Percentiles rank a stretch among this genome's conserved stretches.
phyloP scores from a whole-genome alignment of 805 yeast species.

The Saturnispora mendoncae region DNA sequence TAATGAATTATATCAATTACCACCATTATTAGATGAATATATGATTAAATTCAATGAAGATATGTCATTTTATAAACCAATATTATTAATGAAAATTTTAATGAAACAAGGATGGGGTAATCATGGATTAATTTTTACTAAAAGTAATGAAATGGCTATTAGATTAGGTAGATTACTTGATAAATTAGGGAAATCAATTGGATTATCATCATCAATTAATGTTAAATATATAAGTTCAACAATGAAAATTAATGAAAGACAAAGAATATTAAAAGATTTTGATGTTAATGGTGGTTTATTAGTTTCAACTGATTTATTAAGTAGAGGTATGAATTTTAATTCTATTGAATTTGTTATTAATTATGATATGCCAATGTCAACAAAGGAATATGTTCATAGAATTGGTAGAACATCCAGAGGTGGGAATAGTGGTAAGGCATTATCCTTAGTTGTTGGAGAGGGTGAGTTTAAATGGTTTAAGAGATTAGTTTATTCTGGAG shows the following conservation, averaged over 20 bases:
- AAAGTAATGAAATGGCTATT: constrained; percentile 81
- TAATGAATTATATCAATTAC: constrained; percentile 54
- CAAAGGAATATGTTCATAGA: constrained; percentile 90
- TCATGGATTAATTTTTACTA: constrained; percentile 54
- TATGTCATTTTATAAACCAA: constrained; percentile 54
- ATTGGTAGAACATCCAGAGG: constrained; percentile 98
- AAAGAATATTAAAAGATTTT: constrained; percentile 52
- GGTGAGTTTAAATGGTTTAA: constrained; percentile 67
- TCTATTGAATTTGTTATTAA: constrained; percentile 70
- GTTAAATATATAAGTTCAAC: constrained; percentile 51
- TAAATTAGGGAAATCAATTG: constrained; percentile 28
- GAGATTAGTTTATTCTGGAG: constrained; percentile 35
- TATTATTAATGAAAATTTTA: constrained; percentile 49
- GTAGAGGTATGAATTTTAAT: constrained; percentile 87
- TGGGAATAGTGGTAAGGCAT: constrained; percentile 64
- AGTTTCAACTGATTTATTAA: constrained; percentile 82
- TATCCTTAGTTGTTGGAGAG: constrained; percentile 62
- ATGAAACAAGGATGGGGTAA: constrained; percentile 26
- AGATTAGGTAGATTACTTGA: constrained; percentile 58
- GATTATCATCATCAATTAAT: constrained; percentile 11
- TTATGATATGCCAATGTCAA: constrained; percentile 82
- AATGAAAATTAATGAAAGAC: constrained; percentile 43
- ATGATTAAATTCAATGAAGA: constrained; percentile 24
- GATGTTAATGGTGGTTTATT: constrained; percentile 39
- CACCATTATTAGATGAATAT: constrained; percentile 36